Base-by-base conservation (phyloP, 805 yeast genomes). In the Wickerhamiella hasegawae region DNA sequence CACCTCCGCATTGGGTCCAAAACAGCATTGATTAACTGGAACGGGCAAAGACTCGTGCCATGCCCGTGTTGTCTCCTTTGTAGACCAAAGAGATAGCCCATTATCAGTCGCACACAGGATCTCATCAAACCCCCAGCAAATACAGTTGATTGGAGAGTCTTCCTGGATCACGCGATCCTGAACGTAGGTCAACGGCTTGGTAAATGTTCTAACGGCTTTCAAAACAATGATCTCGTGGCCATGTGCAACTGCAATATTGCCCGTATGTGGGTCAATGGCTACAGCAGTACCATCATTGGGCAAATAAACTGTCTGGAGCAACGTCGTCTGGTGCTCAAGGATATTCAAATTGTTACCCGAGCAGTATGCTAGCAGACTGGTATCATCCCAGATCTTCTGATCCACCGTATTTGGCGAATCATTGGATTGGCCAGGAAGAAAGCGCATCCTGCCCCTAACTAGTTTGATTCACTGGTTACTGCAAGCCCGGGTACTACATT, bases 371-470 rank as follows among this genome's bases (percentile, higher is more conserved):
- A 79, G 57, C 2, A 83, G 55, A 34, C 71, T 68, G 40, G 70
- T 71, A 9, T 63, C 62, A 37, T 71, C 71, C 94, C 94, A 83
- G 26, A 59, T 57, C 5, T 64, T 68, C 40, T 73, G 76, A 28
- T 71, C 61, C 18, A 73, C 67, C 1, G 82, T 60, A 43, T 68
- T 69, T 11, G 60, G 62, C 1, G 69, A 52, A 31, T 61, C 55
- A 51, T 76, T 78, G 15, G 90, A 90, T 50, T 80, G 81, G 1
- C 96, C 96, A 2, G 95, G 95, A 31, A 81, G 69, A 48, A 79
- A 51, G 14, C 42, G 28, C 35, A 38, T 34, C n/a, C n/a, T n/a
- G n/a, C n/a, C n/a, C n/a, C n/a, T n/a, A n/a, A n/a, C n/a, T n/a
- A n/a, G n/a, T n/a, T n/a, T n/a, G n/a, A n/a, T n/a, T n/a, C n/a